Base-by-base conservation (phyloP, 2,329 filamentous ascomycete genomes). In the Monosporascus sp. region DNA sequence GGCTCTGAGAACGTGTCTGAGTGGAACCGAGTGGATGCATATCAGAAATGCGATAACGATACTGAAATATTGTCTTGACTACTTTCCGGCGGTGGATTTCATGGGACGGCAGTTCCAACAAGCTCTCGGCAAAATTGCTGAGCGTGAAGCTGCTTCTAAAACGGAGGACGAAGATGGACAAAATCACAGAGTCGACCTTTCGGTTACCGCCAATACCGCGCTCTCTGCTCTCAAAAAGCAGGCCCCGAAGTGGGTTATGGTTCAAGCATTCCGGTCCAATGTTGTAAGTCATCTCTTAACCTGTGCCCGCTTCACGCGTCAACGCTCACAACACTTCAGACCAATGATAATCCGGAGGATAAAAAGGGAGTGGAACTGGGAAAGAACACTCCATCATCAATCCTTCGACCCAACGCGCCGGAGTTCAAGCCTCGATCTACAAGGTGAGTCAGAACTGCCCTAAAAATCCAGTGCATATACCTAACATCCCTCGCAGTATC, bases 21-120 rank as follows among this genome's bases (percentile, higher is more conserved):
- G 84, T 18, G 86, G 87, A 27, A 85, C 83, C 34, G 93, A 97
- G 70, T 99, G 94, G 82, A 97, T 97, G 88, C 92, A 97, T 69
- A 96, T 97, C 66, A 86, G 93, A 51, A 99, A 99, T 67, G 90
- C 91, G 45, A 95, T 97, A 60, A 94, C 88, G 53, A 80, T 97
- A 4, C 77, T 99, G 54, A 95, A 94, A 67, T 81, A 83, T 11
- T 79, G 96, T 47, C 81, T 90, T 24, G 84, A 90, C 49, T 81
- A 85, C 63, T 99, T 96, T 77, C 95, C 94, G 4, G 87, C 86
- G 17, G 83, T 97, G 53, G 90, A 96, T 65, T 94, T 90, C 69
- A 93, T 96, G 79, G 94, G 90, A 36, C 78, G 76, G 39, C 80
- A 82, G 59, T 84, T 86, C 56, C 78, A 81, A 34, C 75, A 80